phyloP scores from a whole-genome alignment of 352 stramenopile genomes.

The Pythium utonaiense region DNA sequence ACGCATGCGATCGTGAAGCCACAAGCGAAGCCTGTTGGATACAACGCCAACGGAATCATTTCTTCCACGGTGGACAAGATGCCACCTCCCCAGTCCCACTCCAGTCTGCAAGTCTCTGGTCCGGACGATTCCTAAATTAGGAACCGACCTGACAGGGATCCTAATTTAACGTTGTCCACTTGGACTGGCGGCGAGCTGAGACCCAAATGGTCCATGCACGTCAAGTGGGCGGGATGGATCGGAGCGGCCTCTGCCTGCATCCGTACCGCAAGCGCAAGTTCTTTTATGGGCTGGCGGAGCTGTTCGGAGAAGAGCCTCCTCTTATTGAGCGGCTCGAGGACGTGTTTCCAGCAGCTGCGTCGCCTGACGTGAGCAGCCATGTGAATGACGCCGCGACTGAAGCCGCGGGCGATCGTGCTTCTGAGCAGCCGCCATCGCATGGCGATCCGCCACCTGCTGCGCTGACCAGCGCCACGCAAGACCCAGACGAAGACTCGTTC shows the following conservation, averaged over 20 bases:
- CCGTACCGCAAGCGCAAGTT: conserved; percentile 77
- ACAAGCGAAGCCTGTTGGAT: background rate
- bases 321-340: conserved; percentile 31
- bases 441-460: background rate
- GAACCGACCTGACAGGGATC: no score
- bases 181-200: background rate
- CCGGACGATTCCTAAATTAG: no score
- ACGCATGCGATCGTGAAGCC: background rate
- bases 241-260: conserved; percentile 30
- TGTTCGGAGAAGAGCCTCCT: conserved; percentile 41
- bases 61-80: background rate
- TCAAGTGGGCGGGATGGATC: conserved; percentile 5
- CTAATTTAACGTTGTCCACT: background rate
- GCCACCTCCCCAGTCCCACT: background rate
- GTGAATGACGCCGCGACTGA: no score
- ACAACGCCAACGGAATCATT: background rate
- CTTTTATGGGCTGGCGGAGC: conserved; percentile 52
- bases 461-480: background rate
- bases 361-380: background rate
- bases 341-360: conserved; percentile 26
- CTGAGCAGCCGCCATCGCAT: background rate
- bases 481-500: conserved; percentile 34
- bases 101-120: background rate
- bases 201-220: background rate
- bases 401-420: background rate